These are phyloP conservation scores for Leishmania gerbilli DNA, from an alignment of 208 protist species.

Conservation along the genomic window DNA sequence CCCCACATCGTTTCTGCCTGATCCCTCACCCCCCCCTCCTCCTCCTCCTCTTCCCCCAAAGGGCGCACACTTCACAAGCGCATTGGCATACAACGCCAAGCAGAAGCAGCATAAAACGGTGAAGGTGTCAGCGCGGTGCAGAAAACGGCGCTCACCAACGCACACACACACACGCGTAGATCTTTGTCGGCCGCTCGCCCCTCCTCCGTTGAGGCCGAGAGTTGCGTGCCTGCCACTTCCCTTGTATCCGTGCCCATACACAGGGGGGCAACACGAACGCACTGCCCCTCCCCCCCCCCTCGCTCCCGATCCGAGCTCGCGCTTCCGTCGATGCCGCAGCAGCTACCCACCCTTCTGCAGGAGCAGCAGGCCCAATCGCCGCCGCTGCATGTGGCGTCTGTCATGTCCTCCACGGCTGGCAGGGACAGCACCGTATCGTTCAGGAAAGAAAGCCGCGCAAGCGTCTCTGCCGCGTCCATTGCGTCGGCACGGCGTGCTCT, in stretches of 20 bases:
- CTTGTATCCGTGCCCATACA: neutral
- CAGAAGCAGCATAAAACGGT: too few relatives aligned
- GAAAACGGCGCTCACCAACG: too few relatives aligned
- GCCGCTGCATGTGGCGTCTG: too few relatives aligned
- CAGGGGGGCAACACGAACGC: neutral
- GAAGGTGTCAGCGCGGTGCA: too few relatives aligned
- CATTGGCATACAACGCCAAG: too few relatives aligned
- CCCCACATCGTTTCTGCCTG: neutral
- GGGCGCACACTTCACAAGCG: neutral
- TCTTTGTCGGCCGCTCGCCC: neutral
- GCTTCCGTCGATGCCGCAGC: constrained; percentile 1
- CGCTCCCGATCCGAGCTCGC: neutral
- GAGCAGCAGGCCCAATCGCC: neutral
- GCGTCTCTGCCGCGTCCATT: neutral
- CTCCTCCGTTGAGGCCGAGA: neutral
- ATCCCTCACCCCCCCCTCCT: neutral
- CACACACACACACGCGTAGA: neutral
- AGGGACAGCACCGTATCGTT: neutral
- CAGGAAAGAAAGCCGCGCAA: neutral
- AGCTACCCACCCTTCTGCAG: constrained; percentile 5
- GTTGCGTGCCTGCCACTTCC: neutral
- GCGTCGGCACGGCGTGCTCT: constrained; percentile 1
- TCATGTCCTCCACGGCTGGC: neutral
- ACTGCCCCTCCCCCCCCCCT: neutral
- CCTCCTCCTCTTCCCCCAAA: neutral